Evolutionary conservation across 2,329 filamentous ascomycete genomes (phyloP), one percentile per base, ranked within the genome.

Genomic region (Zymoseptoria tritici): DNA sequence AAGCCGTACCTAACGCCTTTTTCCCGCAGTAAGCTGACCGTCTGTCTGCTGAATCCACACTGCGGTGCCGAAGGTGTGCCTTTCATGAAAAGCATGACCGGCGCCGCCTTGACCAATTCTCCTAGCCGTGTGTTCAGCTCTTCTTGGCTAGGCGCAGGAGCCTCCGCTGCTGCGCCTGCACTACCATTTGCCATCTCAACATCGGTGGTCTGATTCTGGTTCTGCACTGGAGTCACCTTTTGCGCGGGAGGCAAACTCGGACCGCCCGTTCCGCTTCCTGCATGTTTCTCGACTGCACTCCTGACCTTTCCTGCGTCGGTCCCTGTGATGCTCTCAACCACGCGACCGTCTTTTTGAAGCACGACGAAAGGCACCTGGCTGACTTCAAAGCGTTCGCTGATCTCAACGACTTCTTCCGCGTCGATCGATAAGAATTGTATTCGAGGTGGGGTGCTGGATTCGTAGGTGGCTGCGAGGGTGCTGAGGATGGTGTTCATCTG

Each of bases 41-140:
- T 79, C 78, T 97, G 91, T 67, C 93, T 81, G 66, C 90, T 96
- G 77, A 99, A 99, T 2, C 94, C 91, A 71, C 92, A 96, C 75
- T 96, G 89, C 1, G 91, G 91, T 31, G 85, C 83, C 65, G 86
- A 90, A 0, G 91, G 91, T 2, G 90, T 95, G n/a, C 91, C 92
- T 79, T 96, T 96, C 91, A 96, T 96, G 77, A 99, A 99, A 26
- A 99, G 81, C 94, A 99, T 99, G 31, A 99, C 92, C 0, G 92
- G 91, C 31, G 94, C 93, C 4, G 94, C 94, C 79, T 93, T 96
- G 66, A 97, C 93, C 42, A 99, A 82, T 67, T 95, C 89, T 20
- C 78, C 83, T 46, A 99, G 80, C 31, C 93, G 83, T 74, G 88
- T 86, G 75, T 91, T 86, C 57, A 99, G 79, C 66, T 95, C 91